Evolutionary conservation across 1,284 basidiomycete species (phyloP), one percentile per base, ranked within the genome.

Genomic region (Tilletia walkeri): DNA sequence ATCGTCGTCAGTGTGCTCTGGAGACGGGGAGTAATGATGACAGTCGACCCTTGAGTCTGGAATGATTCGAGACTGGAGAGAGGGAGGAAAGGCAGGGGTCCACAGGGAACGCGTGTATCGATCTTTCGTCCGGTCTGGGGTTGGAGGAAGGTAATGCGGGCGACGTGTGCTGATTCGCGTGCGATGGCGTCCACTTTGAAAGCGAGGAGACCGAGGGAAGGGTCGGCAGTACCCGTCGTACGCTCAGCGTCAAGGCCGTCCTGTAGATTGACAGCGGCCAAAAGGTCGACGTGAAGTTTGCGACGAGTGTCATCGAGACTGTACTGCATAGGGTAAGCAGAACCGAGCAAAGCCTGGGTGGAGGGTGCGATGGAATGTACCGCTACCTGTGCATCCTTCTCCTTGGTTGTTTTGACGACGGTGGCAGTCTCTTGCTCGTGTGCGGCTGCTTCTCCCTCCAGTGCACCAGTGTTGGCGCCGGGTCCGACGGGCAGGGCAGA

Each of bases 11-110:
- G 77, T 59, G 82, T 78, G 47, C 80, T 77, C 0, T 73, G 63
- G 18, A 85, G 78, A 1, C 84, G 75, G 2, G 83, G 81, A 7
- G 84, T 84, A 45, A 84, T 69, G 41, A 79, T 65, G 45, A 82
- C 67, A 10, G 65, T 66, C 74, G 68, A 41, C 67, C 65, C 34
- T 71, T 74, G 34, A 3, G 65, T 69, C 10, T 69, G 67, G 30
- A 73, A 70, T 1, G 59, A 39, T 2, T 73, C 75, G 0, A 81
- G 72, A 39, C 69, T 56, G 1, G 77, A 77, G 14, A 82, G 70
- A n/a, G 76, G 73, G 2, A 72, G 72, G 10, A 82, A 72, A 16
- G 76, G 69, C 36, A 78, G 69, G 4, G 75, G 69, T 7, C 82
- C 82, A 59, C 80, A 81, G n/a, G 81, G 71, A 12, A 71, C 79